Conservation (phyloP, 306 rosid species). For the Pterocarpus santalinus region DNA sequence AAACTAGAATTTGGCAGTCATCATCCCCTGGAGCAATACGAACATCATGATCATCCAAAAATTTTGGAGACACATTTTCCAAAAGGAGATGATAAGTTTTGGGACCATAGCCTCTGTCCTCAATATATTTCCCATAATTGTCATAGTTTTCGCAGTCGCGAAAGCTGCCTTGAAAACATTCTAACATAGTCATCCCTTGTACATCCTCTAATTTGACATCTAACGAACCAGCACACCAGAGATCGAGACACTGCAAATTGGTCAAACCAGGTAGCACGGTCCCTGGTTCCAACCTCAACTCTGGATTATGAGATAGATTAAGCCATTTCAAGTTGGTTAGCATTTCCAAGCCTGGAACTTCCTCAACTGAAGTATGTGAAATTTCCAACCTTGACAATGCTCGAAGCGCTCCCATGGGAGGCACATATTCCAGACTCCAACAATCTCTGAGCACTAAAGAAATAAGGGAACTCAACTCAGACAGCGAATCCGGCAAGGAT, state of each 20-base stretch:
- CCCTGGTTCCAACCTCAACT: not conserved
- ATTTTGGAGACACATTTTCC: not conserved
- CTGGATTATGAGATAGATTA: not conserved
- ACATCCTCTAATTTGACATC: not conserved
- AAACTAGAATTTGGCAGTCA: not conserved
- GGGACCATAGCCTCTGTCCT: not conserved
- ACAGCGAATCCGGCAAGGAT: not conserved
- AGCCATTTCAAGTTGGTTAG: constrained; percentile 32
- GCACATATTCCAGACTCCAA: not conserved
- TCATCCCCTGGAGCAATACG: not conserved
- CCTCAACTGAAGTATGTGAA: not conserved
- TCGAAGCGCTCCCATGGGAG: constrained; percentile 17
- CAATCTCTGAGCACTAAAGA: not conserved
- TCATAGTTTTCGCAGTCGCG: not conserved
- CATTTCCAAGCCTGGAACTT: constrained; percentile 11
- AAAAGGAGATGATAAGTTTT: not conserved
- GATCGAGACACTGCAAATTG: constrained; percentile 18
- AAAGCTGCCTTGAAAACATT: not conserved
- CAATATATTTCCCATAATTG: not conserved
- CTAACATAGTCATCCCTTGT: constrained; percentile 8
- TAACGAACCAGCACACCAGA: not conserved
- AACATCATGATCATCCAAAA: not conserved
- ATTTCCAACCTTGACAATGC: not conserved
- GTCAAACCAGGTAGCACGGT: not conserved
- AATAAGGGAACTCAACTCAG: constrained; percentile 21